A percentile compares a stretch with the other conserved stretches of the same genome.
Conservation (phyloP, 2,329 filamentous ascomycete genomes). For the Xylariales sp. region DNA sequence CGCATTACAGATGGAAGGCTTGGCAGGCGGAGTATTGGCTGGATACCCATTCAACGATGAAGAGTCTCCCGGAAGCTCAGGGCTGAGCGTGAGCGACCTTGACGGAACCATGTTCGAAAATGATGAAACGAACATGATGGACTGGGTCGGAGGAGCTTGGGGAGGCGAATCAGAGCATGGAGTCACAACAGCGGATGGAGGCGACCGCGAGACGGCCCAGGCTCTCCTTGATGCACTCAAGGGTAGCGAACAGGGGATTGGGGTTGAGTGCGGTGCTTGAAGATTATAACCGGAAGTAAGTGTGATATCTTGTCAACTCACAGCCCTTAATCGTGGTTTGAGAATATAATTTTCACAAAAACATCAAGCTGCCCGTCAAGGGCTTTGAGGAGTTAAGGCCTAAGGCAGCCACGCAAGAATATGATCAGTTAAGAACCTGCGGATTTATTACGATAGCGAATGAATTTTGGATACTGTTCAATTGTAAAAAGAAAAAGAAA, state of each 20-base stretch:
- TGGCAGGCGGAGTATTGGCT: constrained; percentile 25
- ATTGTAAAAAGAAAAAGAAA: too few species aligned
- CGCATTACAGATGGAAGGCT: constrained; percentile 22
- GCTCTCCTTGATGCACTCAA: constrained; percentile 32
- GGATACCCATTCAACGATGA: constrained; percentile 25
- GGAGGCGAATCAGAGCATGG: constrained; percentile 19
- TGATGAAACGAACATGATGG: constrained; percentile 16
- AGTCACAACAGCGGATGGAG: constrained; percentile 19
- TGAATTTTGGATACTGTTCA: too few species aligned
- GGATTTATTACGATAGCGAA: too few species aligned
- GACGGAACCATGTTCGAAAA: neutral
- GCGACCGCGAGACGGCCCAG: constrained; percentile 32
- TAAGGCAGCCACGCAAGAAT: too few species aligned
- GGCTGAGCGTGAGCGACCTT: constrained; percentile 4
- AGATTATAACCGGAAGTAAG: too few species aligned
- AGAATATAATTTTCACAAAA: too few species aligned
- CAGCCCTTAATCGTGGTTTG: too few species aligned
- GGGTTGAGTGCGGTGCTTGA: constrained; percentile 7
- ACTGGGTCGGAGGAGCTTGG: constrained; percentile 35
- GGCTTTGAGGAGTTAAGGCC: too few species aligned
- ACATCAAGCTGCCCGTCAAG: too few species aligned
- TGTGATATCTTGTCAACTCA: too few species aligned
- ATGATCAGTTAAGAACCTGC: too few species aligned
- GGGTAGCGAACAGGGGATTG: constrained; percentile 17
- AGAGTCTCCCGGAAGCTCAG: constrained; percentile 15